phyloP scores from a whole-genome alignment of 495 filamentous ascomycete species.

The Bathelium albidoporum region DNA sequence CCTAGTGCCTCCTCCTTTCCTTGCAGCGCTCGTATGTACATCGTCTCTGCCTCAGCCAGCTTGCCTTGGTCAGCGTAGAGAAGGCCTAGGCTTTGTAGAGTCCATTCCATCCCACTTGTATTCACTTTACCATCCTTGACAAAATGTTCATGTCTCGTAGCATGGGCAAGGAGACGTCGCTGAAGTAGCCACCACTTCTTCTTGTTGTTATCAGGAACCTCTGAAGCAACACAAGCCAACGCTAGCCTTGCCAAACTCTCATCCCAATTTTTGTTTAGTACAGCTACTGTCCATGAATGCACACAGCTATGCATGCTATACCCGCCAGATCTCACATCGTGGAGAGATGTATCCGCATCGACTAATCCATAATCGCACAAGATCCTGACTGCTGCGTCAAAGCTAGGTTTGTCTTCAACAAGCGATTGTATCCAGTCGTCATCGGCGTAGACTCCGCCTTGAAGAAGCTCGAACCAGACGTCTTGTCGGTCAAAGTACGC shows the following conservation, averaged over 20 bases:
- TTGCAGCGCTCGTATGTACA: too few relatives aligned
- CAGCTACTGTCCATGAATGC: neutral
- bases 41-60: too few relatives aligned
- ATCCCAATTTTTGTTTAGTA: neutral
- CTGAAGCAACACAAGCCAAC: neutral
- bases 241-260: neutral
- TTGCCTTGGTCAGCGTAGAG: too few relatives aligned
- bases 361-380: neutral
- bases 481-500: slow-evolving; percentile 28
- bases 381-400: neutral
- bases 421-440: neutral
- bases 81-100: neutral
- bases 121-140: neutral
- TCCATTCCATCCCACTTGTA: neutral
- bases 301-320: neutral
- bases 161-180: neutral
- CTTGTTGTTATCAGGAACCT: neutral
- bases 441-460: neutral
- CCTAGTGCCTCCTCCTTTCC: too few relatives aligned
- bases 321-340: neutral
- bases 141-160: neutral
- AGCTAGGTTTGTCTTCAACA: neutral
- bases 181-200: neutral
- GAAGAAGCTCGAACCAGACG: slow-evolving; percentile 23
- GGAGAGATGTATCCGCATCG: neutral